Evolutionary conservation across 2,329 filamentous ascomycete species (phyloP).

Genomic region (Penicillium italicum): DNA sequence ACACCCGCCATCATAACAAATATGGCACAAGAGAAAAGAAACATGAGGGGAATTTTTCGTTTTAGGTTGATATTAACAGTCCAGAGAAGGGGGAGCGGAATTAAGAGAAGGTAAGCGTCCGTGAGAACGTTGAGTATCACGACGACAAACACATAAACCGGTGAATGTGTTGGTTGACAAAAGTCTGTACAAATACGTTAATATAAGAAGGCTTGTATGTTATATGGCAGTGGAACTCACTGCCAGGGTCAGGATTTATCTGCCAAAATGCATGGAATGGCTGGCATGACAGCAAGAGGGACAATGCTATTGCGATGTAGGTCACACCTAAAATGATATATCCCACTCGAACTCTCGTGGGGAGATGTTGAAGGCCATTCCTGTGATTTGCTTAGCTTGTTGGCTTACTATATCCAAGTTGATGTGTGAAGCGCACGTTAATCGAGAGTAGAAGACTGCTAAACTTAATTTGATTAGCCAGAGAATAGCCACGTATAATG

Average conservation of each 20-base stretch:
- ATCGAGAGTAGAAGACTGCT: conserved; percentile 53
- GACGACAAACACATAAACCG: conserved; percentile 46
- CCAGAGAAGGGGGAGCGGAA: conserved; percentile 57
- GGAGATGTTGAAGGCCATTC: conserved; percentile 38
- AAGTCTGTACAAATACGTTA: conserved; percentile 29
- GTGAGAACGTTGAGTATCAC: conserved; percentile 53
- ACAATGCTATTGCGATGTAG: conserved; percentile 48
- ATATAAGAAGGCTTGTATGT: background rate
- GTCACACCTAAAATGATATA: conserved; percentile 49
- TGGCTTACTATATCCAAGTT: background rate
- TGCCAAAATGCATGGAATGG: conserved; percentile 57
- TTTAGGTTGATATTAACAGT: conserved; percentile 45
- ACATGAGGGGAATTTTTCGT: conserved; percentile 50
- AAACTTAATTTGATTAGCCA: conserved; percentile 53
- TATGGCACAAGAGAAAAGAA: conserved; percentile 53
- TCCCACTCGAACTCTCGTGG: conserved; percentile 47
- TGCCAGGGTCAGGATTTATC: conserved; percentile 55
- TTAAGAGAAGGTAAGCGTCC: conserved; percentile 56
- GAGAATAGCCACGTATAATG: conserved; percentile 51
- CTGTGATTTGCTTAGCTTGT: conserved; percentile 23
- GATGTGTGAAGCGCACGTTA: conserved; percentile 40
- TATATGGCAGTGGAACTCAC: conserved; percentile 35
- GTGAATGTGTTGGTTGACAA: conserved; percentile 49
- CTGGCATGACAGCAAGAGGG: conserved; percentile 51
- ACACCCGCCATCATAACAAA: conserved; percentile 54